These are phyloP conservation scores for Dispira simplex DNA, from an alignment of 192 early-diverging fungal genomes.

Conservation along the genomic window DNA sequence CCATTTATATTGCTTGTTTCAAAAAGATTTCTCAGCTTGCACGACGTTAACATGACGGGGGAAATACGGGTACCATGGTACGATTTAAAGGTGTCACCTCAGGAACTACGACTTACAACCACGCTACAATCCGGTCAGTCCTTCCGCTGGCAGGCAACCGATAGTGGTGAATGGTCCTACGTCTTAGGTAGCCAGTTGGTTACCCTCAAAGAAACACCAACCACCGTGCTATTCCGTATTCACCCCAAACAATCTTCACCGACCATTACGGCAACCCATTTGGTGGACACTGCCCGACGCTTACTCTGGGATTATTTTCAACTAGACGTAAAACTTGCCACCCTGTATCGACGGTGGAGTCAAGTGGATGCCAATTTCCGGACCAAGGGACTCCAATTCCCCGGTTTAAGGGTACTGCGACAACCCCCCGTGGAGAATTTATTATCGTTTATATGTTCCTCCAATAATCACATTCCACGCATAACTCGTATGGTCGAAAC, in stretches of 20 bases:
- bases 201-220: background rate
- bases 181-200: constrained; percentile 16
- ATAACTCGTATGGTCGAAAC: constrained; percentile 64
- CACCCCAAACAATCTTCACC: background rate
- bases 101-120: constrained; percentile 57
- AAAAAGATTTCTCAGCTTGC: no score
- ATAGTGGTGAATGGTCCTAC: constrained; percentile 39
- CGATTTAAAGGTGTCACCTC: constrained; percentile 31
- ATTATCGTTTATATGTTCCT: constrained; percentile 83
- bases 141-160: constrained; percentile 74
- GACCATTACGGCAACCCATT: background rate
- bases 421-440: constrained; percentile 82
- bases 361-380: constrained; percentile 49
- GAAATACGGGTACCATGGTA: constrained; percentile 18
- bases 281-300: constrained; percentile 12
- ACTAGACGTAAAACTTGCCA: constrained; percentile 42
- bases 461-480: constrained; percentile 87
- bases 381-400: constrained; percentile 29
- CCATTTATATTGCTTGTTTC: no score
- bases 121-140: constrained; percentile 82
- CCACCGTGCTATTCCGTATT: constrained; percentile 2
- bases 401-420: constrained; percentile 57
- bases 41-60: background rate
- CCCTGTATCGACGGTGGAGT: constrained; percentile 40
- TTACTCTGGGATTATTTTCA: constrained; percentile 78